Evolutionary conservation across 192 early-diverging fungal species (phyloP), one percentile per base, ranked within the genome.

Genomic region (Pecoramyces ruminantium): DNA sequence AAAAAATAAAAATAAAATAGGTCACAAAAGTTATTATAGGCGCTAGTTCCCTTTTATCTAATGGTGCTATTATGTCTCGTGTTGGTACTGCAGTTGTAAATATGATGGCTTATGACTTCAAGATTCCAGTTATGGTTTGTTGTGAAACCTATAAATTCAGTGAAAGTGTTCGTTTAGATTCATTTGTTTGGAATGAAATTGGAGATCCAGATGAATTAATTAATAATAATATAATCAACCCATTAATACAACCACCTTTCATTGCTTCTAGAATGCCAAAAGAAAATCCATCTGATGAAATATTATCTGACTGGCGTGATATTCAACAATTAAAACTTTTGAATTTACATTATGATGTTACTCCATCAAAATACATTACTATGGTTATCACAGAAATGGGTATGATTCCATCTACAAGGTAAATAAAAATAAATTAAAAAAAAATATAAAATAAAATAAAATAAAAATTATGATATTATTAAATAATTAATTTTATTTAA

Each of bases 101-200:
- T 13, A 94, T 97, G 92, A 89, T 93, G 30, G 98, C 98, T 0
- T 90, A 92, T 81, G 93, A 94, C 77, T 88, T 88, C 78, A 90
- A 95, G 83, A 90, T 98, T n/a, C 97, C 97, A 13, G 96, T 99
- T 28, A 96, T 99, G 86, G 95, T 95, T 11, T 89, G 93, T 79
- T 96, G 96, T 84, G 97, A 98, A 85, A 94, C 93, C 3, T 97
- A 96, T 87, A 99, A 99, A 87, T 98, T 99, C 82, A 92, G 91
- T 80, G 94, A 97, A 58, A 88, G 90, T 17, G 93, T 95, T 34
- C 94, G 96, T 85, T 86, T 99, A 28, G 98, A 99, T 86, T 95
- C 96, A 21, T 93, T 98, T 82, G 97, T 97, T 8, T 92, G 90
- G 94, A 99, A 99, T 86, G 98, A 99, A 85, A 90, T 97, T 80